These are phyloP conservation scores for Exophiala bonariae DNA, from an alignment of 2,329 filamentous ascomycete species.

Conservation along the genomic window DNA sequence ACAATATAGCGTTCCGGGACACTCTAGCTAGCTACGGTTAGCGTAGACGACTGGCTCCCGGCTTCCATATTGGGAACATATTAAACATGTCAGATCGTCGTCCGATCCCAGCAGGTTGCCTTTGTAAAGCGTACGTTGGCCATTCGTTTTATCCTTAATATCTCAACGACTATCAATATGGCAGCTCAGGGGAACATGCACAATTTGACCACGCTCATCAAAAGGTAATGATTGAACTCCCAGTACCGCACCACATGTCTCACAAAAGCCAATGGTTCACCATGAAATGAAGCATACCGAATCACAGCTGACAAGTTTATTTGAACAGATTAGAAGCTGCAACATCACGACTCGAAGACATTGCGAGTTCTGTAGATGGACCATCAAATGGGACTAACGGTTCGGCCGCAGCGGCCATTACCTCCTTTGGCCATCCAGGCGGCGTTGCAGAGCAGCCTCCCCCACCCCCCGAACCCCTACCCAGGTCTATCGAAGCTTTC, in stretches of 20 bases:
- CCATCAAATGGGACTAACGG: slow-evolving; percentile 40
- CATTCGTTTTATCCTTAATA: too few species aligned
- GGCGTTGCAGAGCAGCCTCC: slow-evolving; percentile 36
- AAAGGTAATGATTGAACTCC: slow-evolving; percentile 68
- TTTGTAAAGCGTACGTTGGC: too few species aligned
- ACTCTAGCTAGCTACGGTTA: too few species aligned
- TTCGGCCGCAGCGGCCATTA: slow-evolving; percentile 36
- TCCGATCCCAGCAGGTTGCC: slow-evolving; percentile 2
- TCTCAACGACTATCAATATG: slow-evolving; percentile 15
- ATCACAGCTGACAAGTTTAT: slow-evolving; percentile 17
- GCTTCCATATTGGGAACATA: too few species aligned
- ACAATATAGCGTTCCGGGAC: too few species aligned
- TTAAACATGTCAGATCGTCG: not conserved
- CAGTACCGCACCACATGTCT: not conserved
- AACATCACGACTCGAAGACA: slow-evolving; percentile 93
- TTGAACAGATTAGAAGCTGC: slow-evolving; percentile 84
- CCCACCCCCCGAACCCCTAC: slow-evolving; percentile 60
- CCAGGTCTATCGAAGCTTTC: slow-evolving; percentile 82
- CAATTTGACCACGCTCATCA: slow-evolving; percentile 95
- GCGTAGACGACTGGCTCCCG: too few species aligned
- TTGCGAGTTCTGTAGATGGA: slow-evolving; percentile 70
- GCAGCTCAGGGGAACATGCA: slow-evolving; percentile 67
- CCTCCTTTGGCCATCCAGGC: slow-evolving; percentile 33
- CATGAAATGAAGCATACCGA: slow-evolving; percentile 40
- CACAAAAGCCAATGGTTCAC: slow-evolving; percentile 36